Conservation (phyloP, 306 rosid genomes). For the Ziziphus jujuba region DNA sequence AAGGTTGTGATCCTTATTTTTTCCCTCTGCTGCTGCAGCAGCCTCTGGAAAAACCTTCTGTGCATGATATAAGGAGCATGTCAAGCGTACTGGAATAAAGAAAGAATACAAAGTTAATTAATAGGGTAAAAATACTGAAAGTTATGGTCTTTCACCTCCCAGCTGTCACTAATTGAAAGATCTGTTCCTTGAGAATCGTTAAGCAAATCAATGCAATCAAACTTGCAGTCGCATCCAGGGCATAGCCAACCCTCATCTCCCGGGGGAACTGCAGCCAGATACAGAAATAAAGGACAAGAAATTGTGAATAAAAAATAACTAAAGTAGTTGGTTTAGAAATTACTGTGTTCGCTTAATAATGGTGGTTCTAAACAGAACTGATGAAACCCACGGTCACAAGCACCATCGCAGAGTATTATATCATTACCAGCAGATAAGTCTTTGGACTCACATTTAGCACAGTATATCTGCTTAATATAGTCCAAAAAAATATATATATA, state of each 20-base stretch:
- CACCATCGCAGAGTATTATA: conserved; percentile 94
- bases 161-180: conserved; percentile 61
- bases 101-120: conserved; percentile 3
- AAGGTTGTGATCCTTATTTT: conserved; percentile 49
- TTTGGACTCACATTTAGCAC: conserved; percentile 86
- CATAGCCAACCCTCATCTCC: conserved; percentile 93
- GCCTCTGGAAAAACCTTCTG: conserved; percentile 97
- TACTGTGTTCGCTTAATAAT: conserved; percentile 82
- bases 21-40: conserved; percentile 59
- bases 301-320: conserved; percentile 14
- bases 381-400: conserved; percentile 97
- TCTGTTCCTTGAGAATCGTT: conserved; percentile 79
- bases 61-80: conserved; percentile 34
- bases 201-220: conserved; percentile 75
- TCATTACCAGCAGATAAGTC: conserved; percentile 66
- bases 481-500: not conserved
- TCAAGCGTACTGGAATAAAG: conserved; percentile 23
- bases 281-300: conserved; percentile 26
- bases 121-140: conserved; percentile 5
- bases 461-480: conserved; percentile 69
- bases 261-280: conserved; percentile 76
- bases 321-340: conserved; percentile 37
- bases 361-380: conserved; percentile 88
- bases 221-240: conserved; percentile 98
- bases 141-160: conserved; percentile 73